Conservation (phyloP, 108 stramenopile species). For the Fistulifera solaris region DNA sequence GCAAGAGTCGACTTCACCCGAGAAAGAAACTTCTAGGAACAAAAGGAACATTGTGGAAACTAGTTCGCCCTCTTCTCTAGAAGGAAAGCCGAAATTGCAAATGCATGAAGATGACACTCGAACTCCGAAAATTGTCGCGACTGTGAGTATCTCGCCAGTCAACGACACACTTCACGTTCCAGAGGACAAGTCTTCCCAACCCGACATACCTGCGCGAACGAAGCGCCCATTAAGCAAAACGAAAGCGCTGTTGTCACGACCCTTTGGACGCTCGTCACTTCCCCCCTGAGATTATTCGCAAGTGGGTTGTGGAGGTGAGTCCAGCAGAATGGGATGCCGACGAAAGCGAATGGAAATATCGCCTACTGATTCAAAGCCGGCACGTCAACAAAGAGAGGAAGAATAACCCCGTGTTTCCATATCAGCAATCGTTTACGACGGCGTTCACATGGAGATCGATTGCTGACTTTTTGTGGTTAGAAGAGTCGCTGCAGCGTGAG, state of each 20-base stretch:
- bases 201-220: too few species aligned
- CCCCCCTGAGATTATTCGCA: neutral
- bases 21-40: too few species aligned
- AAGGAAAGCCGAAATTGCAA: too few species aligned
- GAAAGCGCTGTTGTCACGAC: conserved; percentile 7
- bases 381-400: conserved; percentile 2
- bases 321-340: conserved; percentile 38
- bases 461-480: conserved; percentile 72
- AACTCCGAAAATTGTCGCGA: too few species aligned
- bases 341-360: conserved; percentile 35
- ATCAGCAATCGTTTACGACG: conserved; percentile 25
- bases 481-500: conserved; percentile 54
- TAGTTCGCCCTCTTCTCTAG: too few species aligned
- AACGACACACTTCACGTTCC: too few species aligned
- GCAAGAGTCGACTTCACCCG: too few species aligned
- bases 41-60: too few species aligned
- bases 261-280: conserved; percentile 13
- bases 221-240: too few species aligned
- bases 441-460: conserved; percentile 45
- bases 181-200: too few species aligned
- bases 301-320: conserved; percentile 39
- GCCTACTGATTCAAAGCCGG: conserved; percentile 20
- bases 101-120: too few species aligned
- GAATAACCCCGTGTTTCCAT: neutral
- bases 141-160: too few species aligned